These are phyloP conservation scores for Rhodotorula sp. DNA, from an alignment of 1,284 basidiomycete genomes.

Conservation along the genomic window DNA sequence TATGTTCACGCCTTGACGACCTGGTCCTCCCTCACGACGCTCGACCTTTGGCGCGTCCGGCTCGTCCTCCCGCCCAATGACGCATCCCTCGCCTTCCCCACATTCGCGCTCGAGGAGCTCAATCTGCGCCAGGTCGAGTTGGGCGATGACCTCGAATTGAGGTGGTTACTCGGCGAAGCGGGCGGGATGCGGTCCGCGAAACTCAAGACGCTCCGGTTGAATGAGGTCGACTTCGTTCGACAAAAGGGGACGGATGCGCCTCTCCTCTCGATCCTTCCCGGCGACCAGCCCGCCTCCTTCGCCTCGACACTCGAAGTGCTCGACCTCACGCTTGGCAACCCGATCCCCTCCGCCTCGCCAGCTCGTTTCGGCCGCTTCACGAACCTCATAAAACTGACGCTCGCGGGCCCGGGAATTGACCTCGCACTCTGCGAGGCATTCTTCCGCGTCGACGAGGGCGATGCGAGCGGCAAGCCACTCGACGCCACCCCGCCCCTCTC, in stretches of 20 bases:
- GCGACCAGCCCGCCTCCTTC: background rate
- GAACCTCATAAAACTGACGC: background rate
- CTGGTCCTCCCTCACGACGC: constrained; percentile 7
- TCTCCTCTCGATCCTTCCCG: background rate
- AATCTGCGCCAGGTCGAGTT: constrained; percentile 3
- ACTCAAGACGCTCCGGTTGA: background rate
- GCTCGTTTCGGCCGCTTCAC: background rate
- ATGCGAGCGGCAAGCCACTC: no score
- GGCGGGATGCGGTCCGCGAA: background rate
- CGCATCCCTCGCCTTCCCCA: background rate
- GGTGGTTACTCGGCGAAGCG: background rate
- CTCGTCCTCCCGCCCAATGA: constrained; percentile 1
- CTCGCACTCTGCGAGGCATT: constrained; percentile 1
- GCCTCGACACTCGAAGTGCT: background rate
- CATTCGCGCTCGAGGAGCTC: constrained; percentile 2
- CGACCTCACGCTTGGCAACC: background rate
- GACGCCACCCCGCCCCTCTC: background rate
- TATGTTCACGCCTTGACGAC: constrained; percentile 3
- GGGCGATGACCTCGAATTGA: background rate
- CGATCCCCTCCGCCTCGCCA: background rate
- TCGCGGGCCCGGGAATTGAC: constrained; percentile 13
- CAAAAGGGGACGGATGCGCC: background rate
- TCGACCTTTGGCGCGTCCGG: constrained; percentile 22
- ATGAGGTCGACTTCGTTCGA: constrained; percentile 6
- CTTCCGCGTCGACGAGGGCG: background rate